Percentiles rank a stretch among this genome's conserved stretches.
phyloP scores from a whole-genome alignment of 23 red algal genomes.

The Cyanidiococcus yangmingshanensis region DNA sequence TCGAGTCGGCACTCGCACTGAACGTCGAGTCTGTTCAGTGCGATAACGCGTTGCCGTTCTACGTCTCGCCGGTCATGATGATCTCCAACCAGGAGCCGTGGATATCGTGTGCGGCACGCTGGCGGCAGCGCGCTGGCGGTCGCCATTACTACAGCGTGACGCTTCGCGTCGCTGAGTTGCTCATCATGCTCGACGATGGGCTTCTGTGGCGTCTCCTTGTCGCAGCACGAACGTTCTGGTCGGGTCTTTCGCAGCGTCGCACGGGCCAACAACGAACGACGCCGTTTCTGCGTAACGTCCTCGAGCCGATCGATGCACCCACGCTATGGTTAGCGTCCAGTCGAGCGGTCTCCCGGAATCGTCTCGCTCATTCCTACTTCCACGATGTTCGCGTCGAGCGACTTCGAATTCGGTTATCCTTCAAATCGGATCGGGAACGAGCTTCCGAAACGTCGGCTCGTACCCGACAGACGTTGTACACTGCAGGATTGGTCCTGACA shows the following conservation, averaged over 20 bases:
- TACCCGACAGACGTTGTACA: background rate
- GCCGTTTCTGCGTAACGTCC: background rate
- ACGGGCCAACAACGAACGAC: background rate
- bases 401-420: background rate
- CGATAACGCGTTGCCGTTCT: conserved; percentile 13
- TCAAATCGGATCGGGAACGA: background rate
- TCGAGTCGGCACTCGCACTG: background rate
- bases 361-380: background rate
- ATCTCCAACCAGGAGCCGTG: background rate
- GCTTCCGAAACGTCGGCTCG: background rate
- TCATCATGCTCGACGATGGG: background rate
- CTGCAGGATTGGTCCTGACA: background rate
- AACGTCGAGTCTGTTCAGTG: background rate
- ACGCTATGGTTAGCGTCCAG: background rate
- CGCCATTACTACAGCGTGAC: background rate
- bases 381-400: background rate
- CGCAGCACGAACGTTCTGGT: background rate
- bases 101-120: conserved; percentile 1
- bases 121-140: conserved; percentile 3
- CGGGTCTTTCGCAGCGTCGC: background rate
- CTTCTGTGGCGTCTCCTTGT: background rate
- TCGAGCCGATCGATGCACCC: background rate
- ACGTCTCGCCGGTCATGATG: conserved; percentile 4
- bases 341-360: background rate
- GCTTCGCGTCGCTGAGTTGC: conserved; percentile 13